A percentile compares a stretch with the other conserved stretches of the same genome.
phyloP scores from a whole-genome alignment of 352 stramenopile species.

The Phytophthora syringae region DNA sequence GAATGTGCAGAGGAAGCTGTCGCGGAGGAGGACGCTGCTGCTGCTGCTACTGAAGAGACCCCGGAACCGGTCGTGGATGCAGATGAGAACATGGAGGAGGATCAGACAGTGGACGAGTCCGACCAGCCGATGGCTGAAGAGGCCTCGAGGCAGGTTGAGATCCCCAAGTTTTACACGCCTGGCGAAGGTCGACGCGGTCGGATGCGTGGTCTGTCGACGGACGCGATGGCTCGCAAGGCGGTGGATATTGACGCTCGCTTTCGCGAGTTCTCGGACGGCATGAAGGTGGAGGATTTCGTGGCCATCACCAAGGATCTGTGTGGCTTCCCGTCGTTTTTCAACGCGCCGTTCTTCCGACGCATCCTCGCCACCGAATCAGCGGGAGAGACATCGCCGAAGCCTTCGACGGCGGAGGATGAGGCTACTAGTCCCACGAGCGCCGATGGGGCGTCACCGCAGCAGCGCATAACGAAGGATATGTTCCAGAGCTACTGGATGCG shows the following conservation, averaged over 20 bases:
- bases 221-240: slow-evolving; percentile 66
- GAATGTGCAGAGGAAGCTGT: slow-evolving; percentile 15
- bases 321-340: slow-evolving; percentile 99
- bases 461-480: slow-evolving; percentile 85
- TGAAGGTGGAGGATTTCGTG: slow-evolving; percentile 91
- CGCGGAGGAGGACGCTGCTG: slow-evolving; percentile 17
- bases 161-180: slow-evolving; percentile 78
- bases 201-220: slow-evolving; percentile 64
- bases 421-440: slow-evolving; percentile 33
- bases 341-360: slow-evolving; percentile 95
- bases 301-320: slow-evolving; percentile 98
- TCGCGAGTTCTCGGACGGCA: slow-evolving; percentile 77
- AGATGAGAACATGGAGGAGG: slow-evolving; percentile 37
- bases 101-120: too few species aligned
- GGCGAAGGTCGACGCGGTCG: slow-evolving; percentile 67
- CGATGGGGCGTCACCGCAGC: slow-evolving; percentile 34
- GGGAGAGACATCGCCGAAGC: slow-evolving; percentile 34
- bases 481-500: slow-evolving; percentile 95
- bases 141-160: slow-evolving; percentile 36
- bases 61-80: slow-evolving; percentile 12
- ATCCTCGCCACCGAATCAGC: slow-evolving; percentile 62
- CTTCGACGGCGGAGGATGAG: slow-evolving; percentile 17
- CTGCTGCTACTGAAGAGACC: not conserved
- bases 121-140: slow-evolving; percentile 45
- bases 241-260: slow-evolving; percentile 84